Percentiles rank a stretch among this genome's conserved stretches.
These are phyloP conservation scores for Yueomyces sinensis DNA, from an alignment of 805 yeast genomes.

Conservation along the genomic window DNA sequence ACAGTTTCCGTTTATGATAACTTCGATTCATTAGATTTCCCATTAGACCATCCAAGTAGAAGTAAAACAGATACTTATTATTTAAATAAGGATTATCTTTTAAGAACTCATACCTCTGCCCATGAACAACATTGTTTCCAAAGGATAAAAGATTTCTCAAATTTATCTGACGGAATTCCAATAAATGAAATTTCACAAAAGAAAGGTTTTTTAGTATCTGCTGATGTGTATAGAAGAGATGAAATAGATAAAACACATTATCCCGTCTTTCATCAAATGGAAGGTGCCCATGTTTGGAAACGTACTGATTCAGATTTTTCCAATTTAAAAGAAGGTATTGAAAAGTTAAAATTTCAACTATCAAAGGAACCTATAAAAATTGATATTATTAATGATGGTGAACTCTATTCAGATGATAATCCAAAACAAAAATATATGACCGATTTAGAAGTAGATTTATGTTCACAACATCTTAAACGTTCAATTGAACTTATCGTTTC, in stretches of 20 bases:
- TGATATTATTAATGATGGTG: slow-evolving; percentile 31
- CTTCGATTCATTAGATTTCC: slow-evolving; percentile 87
- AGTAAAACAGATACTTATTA: slow-evolving; percentile 89
- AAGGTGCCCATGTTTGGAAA: slow-evolving; percentile 85
- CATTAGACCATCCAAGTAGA: slow-evolving; percentile 86
- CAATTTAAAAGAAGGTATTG: slow-evolving; percentile 42
- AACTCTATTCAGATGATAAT: slow-evolving; percentile 60
- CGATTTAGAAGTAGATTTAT: slow-evolving; percentile 50
- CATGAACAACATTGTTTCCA: slow-evolving; percentile 84
- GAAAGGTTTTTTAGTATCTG: slow-evolving; percentile 88
- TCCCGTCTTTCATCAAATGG: slow-evolving; percentile 97
- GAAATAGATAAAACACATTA: slow-evolving; percentile 93
- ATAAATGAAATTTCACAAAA: slow-evolving; percentile 4
- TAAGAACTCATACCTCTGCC: slow-evolving; percentile 94
- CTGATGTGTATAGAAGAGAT: slow-evolving; percentile 92
- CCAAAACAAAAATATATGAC: slow-evolving; percentile 76
- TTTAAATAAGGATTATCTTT: slow-evolving; percentile 52
- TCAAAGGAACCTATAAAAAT: slow-evolving; percentile 31
- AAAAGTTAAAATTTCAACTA: slow-evolving; percentile 39
- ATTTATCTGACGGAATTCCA: neutral
- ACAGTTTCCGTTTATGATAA: slow-evolving; percentile 73
- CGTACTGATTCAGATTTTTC: slow-evolving; percentile 21
- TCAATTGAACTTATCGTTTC: slow-evolving; percentile 75
- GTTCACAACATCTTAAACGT: slow-evolving; percentile 68
- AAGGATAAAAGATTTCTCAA: slow-evolving; percentile 31